These are phyloP conservation scores for Spathaspora sp. DNA, from an alignment of 805 yeast genomes.

Conservation along the genomic window DNA sequence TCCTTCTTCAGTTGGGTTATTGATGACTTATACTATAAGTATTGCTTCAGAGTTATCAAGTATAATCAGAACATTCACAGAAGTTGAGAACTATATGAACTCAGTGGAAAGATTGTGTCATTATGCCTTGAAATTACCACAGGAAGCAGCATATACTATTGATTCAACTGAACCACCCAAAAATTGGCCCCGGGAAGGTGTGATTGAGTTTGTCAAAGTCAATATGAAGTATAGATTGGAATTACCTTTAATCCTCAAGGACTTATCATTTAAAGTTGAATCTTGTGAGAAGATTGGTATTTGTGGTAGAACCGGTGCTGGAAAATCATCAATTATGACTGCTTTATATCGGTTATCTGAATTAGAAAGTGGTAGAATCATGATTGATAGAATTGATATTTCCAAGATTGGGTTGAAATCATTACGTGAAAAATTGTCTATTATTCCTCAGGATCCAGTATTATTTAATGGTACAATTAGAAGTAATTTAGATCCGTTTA, in stretches of 20 bases:
- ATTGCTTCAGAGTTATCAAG: constrained; percentile 55
- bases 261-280: constrained; percentile 37
- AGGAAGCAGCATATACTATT: constrained; percentile 53
- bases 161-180: constrained; percentile 29
- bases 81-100: constrained; percentile 74
- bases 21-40: constrained; percentile 57
- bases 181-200: constrained; percentile 47
- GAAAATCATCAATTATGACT: constrained; percentile 61
- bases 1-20: constrained; percentile 65
- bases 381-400: constrained; percentile 53
- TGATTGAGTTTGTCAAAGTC: constrained; percentile 43
- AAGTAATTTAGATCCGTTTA: constrained; percentile 58
- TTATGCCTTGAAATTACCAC: constrained; percentile 57
- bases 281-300: constrained; percentile 70
- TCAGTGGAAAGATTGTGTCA: constrained; percentile 69
- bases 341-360: constrained; percentile 54
- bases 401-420: constrained; percentile 43
- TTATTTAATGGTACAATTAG: constrained; percentile 54
- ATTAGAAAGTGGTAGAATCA: constrained; percentile 41
- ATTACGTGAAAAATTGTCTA: constrained; percentile 51
- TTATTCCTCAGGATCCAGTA: constrained; percentile 68
- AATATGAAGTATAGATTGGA: constrained; percentile 52
- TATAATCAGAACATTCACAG: constrained; percentile 62
- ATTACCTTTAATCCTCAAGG: constrained; percentile 51
- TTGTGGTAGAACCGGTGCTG: constrained; percentile 87